Evolutionary conservation across 2,329 filamentous ascomycete species (phyloP), one percentile per base, ranked within the genome.

Genomic region (Claviceps maximensis): DNA sequence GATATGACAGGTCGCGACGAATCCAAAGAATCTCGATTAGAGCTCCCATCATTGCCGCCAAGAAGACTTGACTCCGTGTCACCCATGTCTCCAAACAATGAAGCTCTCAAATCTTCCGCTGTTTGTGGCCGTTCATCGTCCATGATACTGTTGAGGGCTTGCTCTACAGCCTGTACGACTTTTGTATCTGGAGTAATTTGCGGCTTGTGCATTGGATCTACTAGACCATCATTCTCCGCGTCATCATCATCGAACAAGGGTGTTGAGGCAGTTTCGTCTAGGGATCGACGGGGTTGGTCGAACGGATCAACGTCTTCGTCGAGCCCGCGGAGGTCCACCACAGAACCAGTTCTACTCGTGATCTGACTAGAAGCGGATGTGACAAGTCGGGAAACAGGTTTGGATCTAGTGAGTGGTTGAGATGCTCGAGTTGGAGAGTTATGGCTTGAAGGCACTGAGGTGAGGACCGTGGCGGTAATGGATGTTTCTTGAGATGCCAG

Each of bases 131-230:
- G 82, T 48, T 86, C 80, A 58, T 89, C 83, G 59, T 89, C 89
- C 74, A 98, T 86, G 57, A 98, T 98, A 58, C 90, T 87, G 58
- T 86, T 95, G 49, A 98, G 74, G 17, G 90, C 93, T 58, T 87
- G 82, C 65, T 97, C 90, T 79, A 98, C 91, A 3, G 89, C 91
- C 68, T 94, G 82, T 6, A 98, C 89, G 29, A 96, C 85, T 55
- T 84, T 79, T 0, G 79, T 86, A 61, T 95, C 86, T 6, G 86
- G 84, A 0, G 74, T 74, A 54, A 75, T 75, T 10, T 77, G 74
- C n/a, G 71, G 73, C 59, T 89, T 95, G 50, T 89, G 79, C 0
- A 87, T 78, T 1, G 90, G 96, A 57, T 82, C 80, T 40, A 68
- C 69, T 63, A 87, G 76, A 47, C 78, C 78, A 59, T 95, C 82